phyloP scores from a whole-genome alignment of 176 grass and related monocot genomes.

The Oryza punctata region DNA sequence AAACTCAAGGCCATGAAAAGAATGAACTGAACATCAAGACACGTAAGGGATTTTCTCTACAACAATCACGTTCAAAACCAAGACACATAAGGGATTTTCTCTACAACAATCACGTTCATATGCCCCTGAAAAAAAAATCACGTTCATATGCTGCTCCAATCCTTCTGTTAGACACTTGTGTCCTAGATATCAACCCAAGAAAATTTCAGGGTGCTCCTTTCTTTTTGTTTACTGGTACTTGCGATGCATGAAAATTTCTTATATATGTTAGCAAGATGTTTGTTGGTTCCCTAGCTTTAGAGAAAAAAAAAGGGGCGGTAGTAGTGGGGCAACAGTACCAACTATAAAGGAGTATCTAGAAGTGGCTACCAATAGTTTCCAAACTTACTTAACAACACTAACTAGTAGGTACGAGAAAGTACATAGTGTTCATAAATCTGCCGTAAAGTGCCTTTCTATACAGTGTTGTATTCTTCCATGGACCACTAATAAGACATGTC shows the following conservation, averaged over 20 bases:
- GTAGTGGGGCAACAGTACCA: background rate
- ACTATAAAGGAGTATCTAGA: slow-evolving; percentile 7
- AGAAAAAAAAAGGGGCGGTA: background rate
- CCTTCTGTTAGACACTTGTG: background rate
- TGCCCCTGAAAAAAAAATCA: background rate
- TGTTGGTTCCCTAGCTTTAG: background rate
- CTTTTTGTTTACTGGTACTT: background rate
- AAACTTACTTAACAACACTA: background rate
- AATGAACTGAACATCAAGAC: background rate
- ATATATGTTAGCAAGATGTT: too few species aligned
- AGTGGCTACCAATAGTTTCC: slow-evolving; percentile 10
- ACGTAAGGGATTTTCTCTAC: too few species aligned
- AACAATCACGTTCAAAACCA: too few species aligned
- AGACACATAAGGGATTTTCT: background rate
- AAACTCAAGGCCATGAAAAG: too few species aligned
- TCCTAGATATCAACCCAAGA: background rate
- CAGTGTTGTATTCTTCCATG: background rate
- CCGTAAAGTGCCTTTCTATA: slow-evolving; percentile 21
- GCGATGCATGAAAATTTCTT: background rate
- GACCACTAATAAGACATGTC: background rate
- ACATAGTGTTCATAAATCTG: background rate
- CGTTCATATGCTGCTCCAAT: background rate
- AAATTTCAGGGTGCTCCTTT: too few species aligned
- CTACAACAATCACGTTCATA: background rate
- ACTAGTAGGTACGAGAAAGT: background rate